Base-by-base conservation (phyloP, 2,329 filamentous ascomycete species). In the Alternaria viburni region DNA sequence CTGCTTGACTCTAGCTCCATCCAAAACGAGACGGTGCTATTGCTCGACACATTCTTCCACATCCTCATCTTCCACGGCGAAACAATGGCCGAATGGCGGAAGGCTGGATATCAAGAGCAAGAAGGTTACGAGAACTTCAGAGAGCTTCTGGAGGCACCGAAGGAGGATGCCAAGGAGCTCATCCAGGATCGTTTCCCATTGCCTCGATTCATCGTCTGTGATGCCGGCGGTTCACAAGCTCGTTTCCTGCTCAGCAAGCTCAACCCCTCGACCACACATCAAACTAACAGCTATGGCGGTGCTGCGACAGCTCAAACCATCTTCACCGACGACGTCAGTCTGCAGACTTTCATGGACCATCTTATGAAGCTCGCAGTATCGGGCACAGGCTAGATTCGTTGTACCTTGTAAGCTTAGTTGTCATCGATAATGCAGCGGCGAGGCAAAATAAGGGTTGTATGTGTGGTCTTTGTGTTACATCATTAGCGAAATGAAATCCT, bases 271-370 rank as follows among this genome's bases (percentile, higher is more conserved):
- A 99, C 96, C 5, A 99, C 96, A 13, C 96, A 99, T 80, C 97
- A 96, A 0, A 94, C 91, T 0, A 93, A 93, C 57, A 91, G 92
- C 12, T 98, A 97, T 76, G 96, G 96, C 59, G 94, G 93, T 65
- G 92, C 95, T 52, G 89, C 91, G 28, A 94, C 91, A 50, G 94
- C 95, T 9, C 96, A 99, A 82, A 99, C 96, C 6, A 99, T 99
- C 74, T 99, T 99, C 83, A 99, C 96, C 1, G 96, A 99, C 76
- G 96, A 99, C 80, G 96, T 99, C 58, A 97, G 93, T 58, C 84
- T 99, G 77, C 95, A 98, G 82, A 98, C 95, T 1, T 99, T 99
- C 79, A 99, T 99, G 96, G 96, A 99, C 76, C 94, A 98, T 83
- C 85, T 99, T 79, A 99, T 99, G 96, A 99, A 99, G 93, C 68